A percentile compares a stretch with the other conserved stretches of the same genome.
phyloP scores from a whole-genome alignment of 345 rosid genomes.

The Hibiscus tridactylites region DNA sequence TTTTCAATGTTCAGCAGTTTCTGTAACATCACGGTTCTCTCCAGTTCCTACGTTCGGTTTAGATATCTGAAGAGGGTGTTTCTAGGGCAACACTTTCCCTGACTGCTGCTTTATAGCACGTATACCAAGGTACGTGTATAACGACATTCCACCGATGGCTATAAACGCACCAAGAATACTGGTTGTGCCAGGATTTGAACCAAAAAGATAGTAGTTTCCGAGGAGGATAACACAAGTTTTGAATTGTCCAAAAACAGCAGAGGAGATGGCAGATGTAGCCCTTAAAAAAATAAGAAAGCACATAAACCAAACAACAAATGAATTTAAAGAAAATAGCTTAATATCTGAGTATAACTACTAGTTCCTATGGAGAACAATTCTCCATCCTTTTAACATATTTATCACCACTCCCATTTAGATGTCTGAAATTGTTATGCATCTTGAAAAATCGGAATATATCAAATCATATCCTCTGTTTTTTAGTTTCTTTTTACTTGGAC shows the following conservation, averaged over 20 bases:
- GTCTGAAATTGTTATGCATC: no score
- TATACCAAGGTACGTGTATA: slow-evolving; percentile 50
- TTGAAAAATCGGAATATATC: background rate
- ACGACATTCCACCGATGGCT: slow-evolving; percentile 61
- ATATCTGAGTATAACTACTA: background rate
- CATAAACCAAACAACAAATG: slow-evolving; percentile 1
- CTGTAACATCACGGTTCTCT: background rate
- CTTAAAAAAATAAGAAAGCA: slow-evolving; percentile 14
- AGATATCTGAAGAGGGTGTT: background rate
- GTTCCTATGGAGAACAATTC: background rate
- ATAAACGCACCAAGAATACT: slow-evolving; percentile 56
- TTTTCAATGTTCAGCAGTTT: background rate
- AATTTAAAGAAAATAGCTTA: background rate
- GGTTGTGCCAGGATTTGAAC: slow-evolving; percentile 54
- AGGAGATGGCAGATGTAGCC: slow-evolving; percentile 67
- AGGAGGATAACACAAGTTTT: slow-evolving; percentile 63
- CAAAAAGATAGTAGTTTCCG: slow-evolving; percentile 52
- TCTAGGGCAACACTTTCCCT: slow-evolving; percentile 15
- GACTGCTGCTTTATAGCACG: slow-evolving; percentile 15
- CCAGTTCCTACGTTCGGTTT: background rate
- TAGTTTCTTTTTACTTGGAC: background rate
- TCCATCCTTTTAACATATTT: background rate
- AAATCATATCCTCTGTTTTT: background rate
- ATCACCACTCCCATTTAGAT: no score
- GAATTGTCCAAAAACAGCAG: slow-evolving; percentile 71